Percentiles rank a stretch among this genome's conserved stretches.
These are phyloP conservation scores for Salvia sclarea DNA, from an alignment of 305 asterid genomes.

Conservation along the genomic window DNA sequence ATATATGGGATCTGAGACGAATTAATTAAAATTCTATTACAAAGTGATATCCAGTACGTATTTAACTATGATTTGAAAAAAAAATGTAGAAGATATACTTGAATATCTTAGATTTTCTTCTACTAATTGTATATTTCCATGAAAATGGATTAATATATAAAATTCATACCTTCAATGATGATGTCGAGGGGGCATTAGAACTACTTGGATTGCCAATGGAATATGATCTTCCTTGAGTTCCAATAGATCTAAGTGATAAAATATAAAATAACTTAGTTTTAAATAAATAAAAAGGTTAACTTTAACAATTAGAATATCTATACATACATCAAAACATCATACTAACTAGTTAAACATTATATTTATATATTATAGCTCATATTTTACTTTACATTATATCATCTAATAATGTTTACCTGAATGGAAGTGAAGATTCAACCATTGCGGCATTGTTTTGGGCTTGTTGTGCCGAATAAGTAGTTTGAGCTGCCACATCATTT, in stretches of 20 bases:
- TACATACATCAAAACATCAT: too few relatives aligned
- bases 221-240: slow-evolving; percentile 9
- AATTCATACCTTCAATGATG: slow-evolving; percentile 26
- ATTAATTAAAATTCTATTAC: too few relatives aligned
- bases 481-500: neutral
- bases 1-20: too few relatives aligned
- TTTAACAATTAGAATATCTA: too few relatives aligned
- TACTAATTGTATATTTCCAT: neutral
- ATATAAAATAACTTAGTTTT: neutral
- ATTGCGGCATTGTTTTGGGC: neutral
- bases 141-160: neutral
- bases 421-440: neutral
- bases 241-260: neutral
- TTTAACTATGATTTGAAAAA: too few relatives aligned
- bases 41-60: too few relatives aligned
- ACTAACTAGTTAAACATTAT: too few relatives aligned
- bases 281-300: neutral
- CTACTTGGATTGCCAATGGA: neutral
- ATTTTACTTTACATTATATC: too few relatives aligned
- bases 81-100: too few relatives aligned
- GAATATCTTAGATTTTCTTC: neutral
- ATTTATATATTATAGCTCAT: too few relatives aligned
- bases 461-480: neutral
- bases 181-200: neutral
- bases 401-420: neutral